Conservation (phyloP, 495 filamentous ascomycete species). For the Evernia prunastri region DNA sequence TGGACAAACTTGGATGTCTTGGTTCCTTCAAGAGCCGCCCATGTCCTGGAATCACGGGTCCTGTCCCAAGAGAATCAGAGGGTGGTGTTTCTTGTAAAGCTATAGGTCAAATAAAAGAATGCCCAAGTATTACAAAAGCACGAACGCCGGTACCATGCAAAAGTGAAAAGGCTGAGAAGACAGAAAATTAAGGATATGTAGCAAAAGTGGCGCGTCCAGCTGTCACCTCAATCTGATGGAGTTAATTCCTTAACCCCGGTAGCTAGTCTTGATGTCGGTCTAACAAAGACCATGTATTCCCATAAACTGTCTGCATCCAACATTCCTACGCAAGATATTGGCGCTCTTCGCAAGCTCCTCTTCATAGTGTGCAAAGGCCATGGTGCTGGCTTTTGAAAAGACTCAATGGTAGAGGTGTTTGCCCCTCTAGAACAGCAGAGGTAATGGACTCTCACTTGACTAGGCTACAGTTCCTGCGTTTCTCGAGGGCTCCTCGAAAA, state of each 20-base stretch:
- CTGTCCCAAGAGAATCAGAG: neutral
- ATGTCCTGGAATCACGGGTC: neutral
- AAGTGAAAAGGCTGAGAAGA: neutral
- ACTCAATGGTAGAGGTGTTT: constrained; percentile 12
- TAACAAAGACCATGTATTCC: neutral
- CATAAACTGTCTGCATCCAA: neutral
- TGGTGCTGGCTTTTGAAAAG: neutral
- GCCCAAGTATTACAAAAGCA: neutral
- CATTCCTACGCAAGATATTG: neutral
- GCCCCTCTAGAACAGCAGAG: constrained; percentile 6
- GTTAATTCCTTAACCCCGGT: neutral
- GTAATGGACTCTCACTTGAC: constrained; percentile 18
- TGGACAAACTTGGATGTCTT: constrained; percentile 17
- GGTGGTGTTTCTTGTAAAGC: neutral
- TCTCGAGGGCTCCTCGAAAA: constrained; percentile 9
- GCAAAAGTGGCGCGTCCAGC: neutral
- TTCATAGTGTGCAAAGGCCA: neutral
- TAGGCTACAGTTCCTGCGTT: constrained; percentile 4
- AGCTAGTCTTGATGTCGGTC: no score
- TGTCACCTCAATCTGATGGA: neutral
- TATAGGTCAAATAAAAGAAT: neutral
- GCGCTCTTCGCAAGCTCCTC: neutral
- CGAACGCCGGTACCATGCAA: constrained; percentile 4
- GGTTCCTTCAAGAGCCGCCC: neutral
- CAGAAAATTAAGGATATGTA: neutral